phyloP scores from a whole-genome alignment of 2,329 filamentous ascomycete species.

The Trichocomaceae sp. region DNA sequence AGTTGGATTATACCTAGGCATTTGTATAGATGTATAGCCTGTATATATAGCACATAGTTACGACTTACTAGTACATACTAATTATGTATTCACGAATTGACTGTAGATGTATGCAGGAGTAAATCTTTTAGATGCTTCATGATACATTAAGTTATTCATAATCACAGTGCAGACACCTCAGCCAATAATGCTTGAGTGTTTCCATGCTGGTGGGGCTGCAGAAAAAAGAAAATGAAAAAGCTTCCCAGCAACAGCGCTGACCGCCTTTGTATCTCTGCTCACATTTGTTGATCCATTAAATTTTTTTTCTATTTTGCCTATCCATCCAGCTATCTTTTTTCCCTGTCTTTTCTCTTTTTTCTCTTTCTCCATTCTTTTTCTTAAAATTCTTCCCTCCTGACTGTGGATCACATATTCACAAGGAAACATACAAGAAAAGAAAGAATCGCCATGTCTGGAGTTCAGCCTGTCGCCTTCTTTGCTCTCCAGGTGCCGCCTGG shows the following conservation, averaged over 20 bases:
- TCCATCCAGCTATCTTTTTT: too few relatives aligned
- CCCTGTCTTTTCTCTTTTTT: conserved; percentile 7
- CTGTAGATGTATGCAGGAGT: background rate
- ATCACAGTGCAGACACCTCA: background rate
- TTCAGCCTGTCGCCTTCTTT: conserved; percentile 70
- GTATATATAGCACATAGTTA: background rate
- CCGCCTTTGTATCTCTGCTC: conserved; percentile 10
- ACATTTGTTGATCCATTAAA: conserved; percentile 9
- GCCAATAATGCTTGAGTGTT: background rate
- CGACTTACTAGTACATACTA: too few relatives aligned
- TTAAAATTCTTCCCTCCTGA: background rate
- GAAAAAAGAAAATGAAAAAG: conserved; percentile 7
- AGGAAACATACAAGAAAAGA: background rate
- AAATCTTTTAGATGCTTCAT: too few relatives aligned
- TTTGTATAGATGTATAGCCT: background rate
- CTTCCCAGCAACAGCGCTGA: conserved; percentile 10
- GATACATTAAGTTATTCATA: too few relatives aligned
- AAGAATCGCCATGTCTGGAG: conserved; percentile 38
- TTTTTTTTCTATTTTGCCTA: too few relatives aligned
- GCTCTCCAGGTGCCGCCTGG: conserved; percentile 85
- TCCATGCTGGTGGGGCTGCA: background rate
- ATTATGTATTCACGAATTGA: background rate
- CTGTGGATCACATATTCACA: background rate
- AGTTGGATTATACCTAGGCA: background rate
- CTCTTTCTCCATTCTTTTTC: background rate